A percentile compares a stretch with the other conserved stretches of the same genome.
These are phyloP conservation scores for Ogataea paradorogensis DNA, from an alignment of 805 yeast species.

Conservation along the genomic window DNA sequence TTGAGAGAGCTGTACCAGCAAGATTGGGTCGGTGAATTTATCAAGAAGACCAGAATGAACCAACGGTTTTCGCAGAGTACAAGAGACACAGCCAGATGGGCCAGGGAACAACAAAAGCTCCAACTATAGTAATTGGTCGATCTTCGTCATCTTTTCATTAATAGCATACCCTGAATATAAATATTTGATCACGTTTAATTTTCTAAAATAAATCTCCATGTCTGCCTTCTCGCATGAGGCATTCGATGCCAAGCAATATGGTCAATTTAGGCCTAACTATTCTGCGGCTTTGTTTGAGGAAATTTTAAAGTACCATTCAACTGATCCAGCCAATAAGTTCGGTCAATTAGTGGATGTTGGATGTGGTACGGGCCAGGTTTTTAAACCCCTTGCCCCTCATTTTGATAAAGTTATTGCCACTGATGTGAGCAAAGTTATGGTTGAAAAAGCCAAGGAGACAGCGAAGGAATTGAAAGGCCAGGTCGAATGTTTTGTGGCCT, in stretches of 20 bases:
- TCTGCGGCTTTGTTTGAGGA: conserved; percentile 48
- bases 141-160: conserved; percentile 1
- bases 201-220: conserved; percentile 37
- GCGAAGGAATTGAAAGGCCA: not conserved
- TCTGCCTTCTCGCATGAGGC: conserved; percentile 55
- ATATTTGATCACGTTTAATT: not conserved
- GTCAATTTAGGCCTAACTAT: conserved; percentile 63
- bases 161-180: conserved; percentile 9
- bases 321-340: conserved; percentile 12
- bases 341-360: conserved; percentile 55
- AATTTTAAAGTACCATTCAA: conserved; percentile 35
- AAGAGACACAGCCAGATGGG: conserved; percentile 95
- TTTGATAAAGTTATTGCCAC: conserved; percentile 40
- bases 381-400: conserved; percentile 41
- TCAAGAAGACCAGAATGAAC: conserved; percentile 68
- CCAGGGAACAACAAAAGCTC: conserved; percentile 74
- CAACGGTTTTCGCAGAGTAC: conserved; percentile 61
- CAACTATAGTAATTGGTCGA: conserved; percentile 15
- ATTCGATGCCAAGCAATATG: conserved; percentile 54
- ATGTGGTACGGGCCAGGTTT: conserved; percentile 54
- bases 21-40: conserved; percentile 77
- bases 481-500: conserved; percentile 14
- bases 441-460: conserved; percentile 37
- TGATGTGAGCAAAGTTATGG: conserved; percentile 48
- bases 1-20: conserved; percentile 63